Percentiles rank a stretch among this genome's conserved stretches.
Conservation (phyloP, 129 eudicot species). For the Heracleum sosnowskyi region DNA sequence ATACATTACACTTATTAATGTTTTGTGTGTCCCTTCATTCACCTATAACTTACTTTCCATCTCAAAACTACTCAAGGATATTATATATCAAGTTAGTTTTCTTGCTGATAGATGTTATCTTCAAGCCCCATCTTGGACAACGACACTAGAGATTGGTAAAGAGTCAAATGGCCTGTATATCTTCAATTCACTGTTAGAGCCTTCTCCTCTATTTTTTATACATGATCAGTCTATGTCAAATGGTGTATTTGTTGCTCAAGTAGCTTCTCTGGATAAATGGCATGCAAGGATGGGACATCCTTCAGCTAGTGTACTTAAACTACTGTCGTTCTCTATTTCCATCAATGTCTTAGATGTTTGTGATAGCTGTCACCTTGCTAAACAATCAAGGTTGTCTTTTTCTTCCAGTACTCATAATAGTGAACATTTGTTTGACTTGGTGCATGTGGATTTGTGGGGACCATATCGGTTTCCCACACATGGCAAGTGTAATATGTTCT, state of each 20-base stretch:
- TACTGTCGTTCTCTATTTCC: accelerated
- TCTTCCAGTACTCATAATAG: accelerated
- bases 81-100: too few species aligned
- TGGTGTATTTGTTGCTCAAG: too few species aligned
- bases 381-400: background rate
- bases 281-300: background rate
- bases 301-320: accelerated
- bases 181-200: too few species aligned
- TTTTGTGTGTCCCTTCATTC: background rate
- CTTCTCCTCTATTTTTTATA: too few species aligned
- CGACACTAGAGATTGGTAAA: background rate
- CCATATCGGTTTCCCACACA: background rate
- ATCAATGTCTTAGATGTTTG: accelerated
- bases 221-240: too few species aligned
- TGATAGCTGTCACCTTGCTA: background rate
- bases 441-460: background rate
- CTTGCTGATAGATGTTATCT: background rate
- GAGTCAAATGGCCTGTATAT: background rate
- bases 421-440: too few species aligned
- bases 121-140: background rate
- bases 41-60: background rate
- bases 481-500: background rate
- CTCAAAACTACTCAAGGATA: background rate
- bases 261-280: background rate
- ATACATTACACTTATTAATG: background rate